A percentile compares a stretch with the other conserved stretches of the same genome.
phyloP scores from a whole-genome alignment of 2,329 filamentous ascomycete genomes.

The Claviceps sp. region DNA sequence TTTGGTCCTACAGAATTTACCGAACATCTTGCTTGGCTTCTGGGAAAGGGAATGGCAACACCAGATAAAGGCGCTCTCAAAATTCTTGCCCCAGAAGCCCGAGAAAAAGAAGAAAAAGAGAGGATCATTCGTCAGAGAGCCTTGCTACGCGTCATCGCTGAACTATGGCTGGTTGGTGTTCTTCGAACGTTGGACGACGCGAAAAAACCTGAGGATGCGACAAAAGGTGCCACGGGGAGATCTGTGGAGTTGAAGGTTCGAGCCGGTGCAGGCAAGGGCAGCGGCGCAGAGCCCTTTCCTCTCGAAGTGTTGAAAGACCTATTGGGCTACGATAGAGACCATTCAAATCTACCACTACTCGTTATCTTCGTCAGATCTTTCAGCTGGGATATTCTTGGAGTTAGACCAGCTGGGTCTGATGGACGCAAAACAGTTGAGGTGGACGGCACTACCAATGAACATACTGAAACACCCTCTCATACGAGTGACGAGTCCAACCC shows the following conservation, averaged over 20 bases:
- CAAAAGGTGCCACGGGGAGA: slow-evolving; percentile 50
- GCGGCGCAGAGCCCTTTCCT: slow-evolving; percentile 77
- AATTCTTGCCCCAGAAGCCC: slow-evolving; percentile 61
- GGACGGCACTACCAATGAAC: slow-evolving; percentile 52
- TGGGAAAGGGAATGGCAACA: slow-evolving; percentile 81
- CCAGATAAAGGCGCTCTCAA: slow-evolving; percentile 80
- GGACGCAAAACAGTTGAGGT: slow-evolving; percentile 75
- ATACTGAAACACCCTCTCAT: slow-evolving; percentile 26
- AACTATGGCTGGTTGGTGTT: slow-evolving; percentile 88
- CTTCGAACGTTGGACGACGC: slow-evolving; percentile 66
- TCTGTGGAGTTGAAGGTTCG: slow-evolving; percentile 45
- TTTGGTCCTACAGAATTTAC: slow-evolving; percentile 88
- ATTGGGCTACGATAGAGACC: slow-evolving; percentile 83
- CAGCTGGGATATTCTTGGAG: slow-evolving; percentile 85
- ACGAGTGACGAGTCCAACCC: slow-evolving; percentile 33
- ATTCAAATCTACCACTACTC: slow-evolving; percentile 77
- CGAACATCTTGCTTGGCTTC: slow-evolving; percentile 78
- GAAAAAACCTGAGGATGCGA: slow-evolving; percentile 47
- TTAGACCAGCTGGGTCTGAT: slow-evolving; percentile 57
- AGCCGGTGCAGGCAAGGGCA: slow-evolving; percentile 39
- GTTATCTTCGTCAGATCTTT: slow-evolving; percentile 95
- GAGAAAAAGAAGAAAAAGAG: slow-evolving; percentile 93
- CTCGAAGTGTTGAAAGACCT: slow-evolving; percentile 96
- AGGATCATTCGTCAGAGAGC: slow-evolving; percentile 74
- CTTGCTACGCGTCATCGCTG: slow-evolving; percentile 79